Evolutionary conservation across 257 asterid species (phyloP).

Genomic region (Cynanchum wilfordii): DNA sequence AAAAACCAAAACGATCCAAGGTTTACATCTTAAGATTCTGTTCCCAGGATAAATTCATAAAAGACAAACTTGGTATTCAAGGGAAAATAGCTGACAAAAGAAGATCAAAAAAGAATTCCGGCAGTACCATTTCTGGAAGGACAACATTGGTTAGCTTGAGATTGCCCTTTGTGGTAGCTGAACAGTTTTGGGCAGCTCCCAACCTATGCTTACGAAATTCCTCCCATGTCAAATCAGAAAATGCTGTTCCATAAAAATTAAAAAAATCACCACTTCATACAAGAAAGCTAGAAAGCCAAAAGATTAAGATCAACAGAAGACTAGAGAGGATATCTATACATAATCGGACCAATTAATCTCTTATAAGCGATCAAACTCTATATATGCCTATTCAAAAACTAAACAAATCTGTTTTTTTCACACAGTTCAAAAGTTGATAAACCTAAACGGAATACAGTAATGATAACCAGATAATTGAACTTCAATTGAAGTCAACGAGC

Average conservation of each 20-base stretch:
- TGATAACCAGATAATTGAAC: not conserved
- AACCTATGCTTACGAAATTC: slow-evolving; percentile 67
- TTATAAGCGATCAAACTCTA: not conserved
- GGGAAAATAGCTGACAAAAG: not conserved
- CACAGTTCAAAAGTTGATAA: not conserved
- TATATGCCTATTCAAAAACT: not conserved
- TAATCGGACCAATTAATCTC: not conserved
- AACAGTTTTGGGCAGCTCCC: slow-evolving; percentile 98
- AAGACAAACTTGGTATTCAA: not conserved
- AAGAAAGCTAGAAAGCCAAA: not conserved
- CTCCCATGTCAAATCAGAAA: slow-evolving; percentile 91
- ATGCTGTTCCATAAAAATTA: slow-evolving; percentile 40
- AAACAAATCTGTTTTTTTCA: not conserved
- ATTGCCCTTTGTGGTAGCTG: slow-evolving; percentile 79
- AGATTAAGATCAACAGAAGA: not conserved
- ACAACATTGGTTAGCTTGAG: slow-evolving; percentile 54
- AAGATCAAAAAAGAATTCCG: not conserved
- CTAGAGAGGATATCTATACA: not conserved
- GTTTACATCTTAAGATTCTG: not conserved
- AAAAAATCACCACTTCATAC: not conserved
- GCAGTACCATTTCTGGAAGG: slow-evolving; percentile 64
- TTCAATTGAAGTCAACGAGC: not conserved
- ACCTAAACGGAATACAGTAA: not conserved
- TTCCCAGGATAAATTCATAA: not conserved
- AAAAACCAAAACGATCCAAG: not conserved